These are phyloP conservation scores for Solanum dulcamara DNA, from an alignment of 257 asterid genomes.

Conservation along the genomic window DNA sequence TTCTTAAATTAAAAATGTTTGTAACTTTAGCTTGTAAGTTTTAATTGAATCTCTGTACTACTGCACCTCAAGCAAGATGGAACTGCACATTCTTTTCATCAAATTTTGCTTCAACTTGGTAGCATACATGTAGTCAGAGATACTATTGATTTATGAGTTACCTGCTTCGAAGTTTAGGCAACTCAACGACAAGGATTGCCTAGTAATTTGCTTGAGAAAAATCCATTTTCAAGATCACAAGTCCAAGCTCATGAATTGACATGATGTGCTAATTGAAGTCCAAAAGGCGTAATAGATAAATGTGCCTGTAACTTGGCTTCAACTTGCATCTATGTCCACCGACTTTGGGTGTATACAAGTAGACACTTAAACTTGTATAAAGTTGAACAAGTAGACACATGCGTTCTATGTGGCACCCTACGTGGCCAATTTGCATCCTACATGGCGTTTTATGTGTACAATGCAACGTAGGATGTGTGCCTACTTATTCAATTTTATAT, in stretches of 20 bases:
- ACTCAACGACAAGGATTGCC: neutral
- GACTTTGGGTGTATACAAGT: too few species aligned
- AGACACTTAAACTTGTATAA: too few species aligned
- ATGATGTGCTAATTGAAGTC: neutral
- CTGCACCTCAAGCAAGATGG: neutral
- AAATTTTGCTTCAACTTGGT: neutral
- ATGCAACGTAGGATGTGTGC: too few species aligned
- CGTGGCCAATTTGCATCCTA: too few species aligned
- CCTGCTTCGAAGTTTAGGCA: neutral
- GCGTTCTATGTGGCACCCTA: too few species aligned
- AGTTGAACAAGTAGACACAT: too few species aligned
- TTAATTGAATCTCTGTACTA: neutral
- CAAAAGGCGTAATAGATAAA: too few species aligned
- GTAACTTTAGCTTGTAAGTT: neutral
- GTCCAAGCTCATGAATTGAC: neutral
- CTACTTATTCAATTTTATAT: too few species aligned
- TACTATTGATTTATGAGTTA: neutral
- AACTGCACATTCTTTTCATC: neutral
- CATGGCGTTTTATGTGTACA: too few species aligned
- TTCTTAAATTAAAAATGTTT: neutral
- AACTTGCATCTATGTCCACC: too few species aligned
- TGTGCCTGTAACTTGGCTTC: too few species aligned
- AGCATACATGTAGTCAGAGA: neutral
- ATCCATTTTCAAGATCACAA: neutral
- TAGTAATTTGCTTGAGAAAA: neutral